Base-by-base conservation (phyloP, 768 basidiomycete genomes). In the Lactifluus echinatus region DNA sequence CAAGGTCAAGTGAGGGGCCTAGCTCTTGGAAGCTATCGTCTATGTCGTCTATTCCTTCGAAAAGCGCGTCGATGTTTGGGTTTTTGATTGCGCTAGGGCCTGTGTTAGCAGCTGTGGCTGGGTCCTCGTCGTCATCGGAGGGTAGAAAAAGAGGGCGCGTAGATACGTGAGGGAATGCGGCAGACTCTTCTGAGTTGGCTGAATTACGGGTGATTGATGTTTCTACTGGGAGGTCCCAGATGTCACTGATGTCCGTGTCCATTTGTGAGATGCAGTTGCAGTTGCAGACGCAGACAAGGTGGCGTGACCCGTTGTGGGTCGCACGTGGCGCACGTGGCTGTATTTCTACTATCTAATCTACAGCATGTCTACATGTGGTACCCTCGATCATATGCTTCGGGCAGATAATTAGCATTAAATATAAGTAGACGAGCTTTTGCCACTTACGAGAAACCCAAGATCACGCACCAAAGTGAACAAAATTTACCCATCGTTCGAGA, bases 101-200 rank as follows among this genome's bases (percentile, higher is more conserved):
- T 8, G 53, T 12, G 31, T 26, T 46, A 23, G 55, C 8, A 14
- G 50, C 15, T 8, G 55, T 36, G 36, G 66, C 62, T 24, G n/a
- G n/a, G n/a, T 82, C 76, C 47, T 81, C 78, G 55, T 83, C 83
- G 4, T 78, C 78, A 63, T 78, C 83, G 2, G 77, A 75, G 23
- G 68, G 65, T 29, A 85, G 72, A 65, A 88, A 89, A 17, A 89
- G 74, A 1, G 74, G 68, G 12, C 42, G 72, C 71, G 8, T 23
- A 70, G 73, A 57, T 57, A 64, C 34, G 52, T 66, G 26, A 50
- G 21, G 6, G 40, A 59, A 33, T 43, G 51, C 21, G 17, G 19
- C 29, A 37, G 36, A 56, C 26, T 47, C 55, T 0, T 68, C 67
- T 14, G 55, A 57, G 11, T 52, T 47, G 26, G 15, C 7, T n/a